Base-by-base conservation (phyloP, 2,329 filamentous ascomycete genomes). In the Phyllosticta paracitricarpa region DNA sequence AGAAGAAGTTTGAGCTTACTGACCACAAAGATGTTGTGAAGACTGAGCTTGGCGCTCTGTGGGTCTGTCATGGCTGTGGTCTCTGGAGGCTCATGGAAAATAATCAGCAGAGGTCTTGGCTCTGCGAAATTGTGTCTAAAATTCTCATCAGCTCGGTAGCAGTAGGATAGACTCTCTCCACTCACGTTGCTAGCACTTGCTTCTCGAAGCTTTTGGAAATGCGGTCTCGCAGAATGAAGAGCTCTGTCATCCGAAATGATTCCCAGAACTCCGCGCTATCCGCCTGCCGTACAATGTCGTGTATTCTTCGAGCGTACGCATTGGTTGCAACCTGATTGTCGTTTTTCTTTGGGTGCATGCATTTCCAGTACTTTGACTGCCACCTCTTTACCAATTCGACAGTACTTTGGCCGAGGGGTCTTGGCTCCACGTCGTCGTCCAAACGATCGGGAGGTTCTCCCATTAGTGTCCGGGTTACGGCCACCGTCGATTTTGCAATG, bases 401-500 rank as follows among this genome's bases (percentile, higher is more conserved):
- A 2, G 81, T 81, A 33, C 79, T 75, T 2, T 55, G 17, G 1
- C 60, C 60, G 8, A 62, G 25, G 22, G 56, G 24, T 25, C 33
- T 85, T 76, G n/a, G 80, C 84, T 61, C 51, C 19, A 60, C 65
- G 19, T 54, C 52, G 71, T 10, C 76, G 71, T 8, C 76, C 69
- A 1, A 10, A 58, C 82, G 78, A 62, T 85, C 84, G 2, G 94
- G 94, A 10, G 93, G 90, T 69, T 99, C 92, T 24, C 94, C 91
- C 91, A 99, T 97, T 54, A 99, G 80, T 0, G 93, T 97, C 63
- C 86, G 86, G 1, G 91, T 94, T 1, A 99, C 94, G 2, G 93
- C 91, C 4, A 97, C 81, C 1, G 94, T 92, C 4, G 94, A 97
- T 62, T 89, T 86, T 0, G 94, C 96, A 62, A 99, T 99, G 0